Percentiles rank a stretch among this genome's conserved stretches.
phyloP scores from a whole-genome alignment of 805 yeast species.

The Geotrichum ghanense region DNA sequence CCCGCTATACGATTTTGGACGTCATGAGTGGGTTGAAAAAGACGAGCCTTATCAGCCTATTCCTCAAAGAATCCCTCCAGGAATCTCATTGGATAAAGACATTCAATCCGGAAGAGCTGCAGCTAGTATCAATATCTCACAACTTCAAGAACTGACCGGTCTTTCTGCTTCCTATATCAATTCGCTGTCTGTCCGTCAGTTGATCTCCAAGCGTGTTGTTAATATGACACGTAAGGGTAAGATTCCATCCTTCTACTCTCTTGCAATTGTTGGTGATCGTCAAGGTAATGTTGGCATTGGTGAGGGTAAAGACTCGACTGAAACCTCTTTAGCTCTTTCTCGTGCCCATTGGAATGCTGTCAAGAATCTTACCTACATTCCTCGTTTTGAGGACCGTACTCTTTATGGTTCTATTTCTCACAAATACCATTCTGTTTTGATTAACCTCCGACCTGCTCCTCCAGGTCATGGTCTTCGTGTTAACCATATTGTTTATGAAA shows the following conservation, averaged over 20 bases:
- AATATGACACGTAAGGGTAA: conserved; percentile 92
- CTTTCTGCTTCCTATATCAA: conserved; percentile 44
- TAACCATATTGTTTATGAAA: conserved; percentile 78
- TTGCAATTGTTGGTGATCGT: conserved; percentile 85
- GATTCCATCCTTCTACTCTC: conserved; percentile 66
- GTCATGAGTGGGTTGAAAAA: conserved; percentile 35
- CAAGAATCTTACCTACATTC: conserved; percentile 67
- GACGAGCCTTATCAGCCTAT: conserved; percentile 46
- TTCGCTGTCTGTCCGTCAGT: conserved; percentile 42
- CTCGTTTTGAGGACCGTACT: conserved; percentile 86
- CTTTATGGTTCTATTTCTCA: conserved; percentile 72
- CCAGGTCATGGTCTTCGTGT: conserved; percentile 91
- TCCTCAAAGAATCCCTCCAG: conserved; percentile 44
- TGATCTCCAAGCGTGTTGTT: conserved; percentile 54
- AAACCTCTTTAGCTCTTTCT: conserved; percentile 58
- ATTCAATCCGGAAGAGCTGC: conserved; percentile 20
- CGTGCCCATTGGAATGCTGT: conserved; percentile 94
- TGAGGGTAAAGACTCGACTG: conserved; percentile 81
- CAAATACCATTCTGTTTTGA: conserved; percentile 78
- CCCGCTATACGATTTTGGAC: conserved; percentile 61
- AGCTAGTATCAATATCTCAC: conserved; percentile 21
- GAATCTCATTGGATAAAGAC: conserved; percentile 27
- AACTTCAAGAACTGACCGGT: conserved; percentile 24
- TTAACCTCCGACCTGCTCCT: conserved; percentile 76
- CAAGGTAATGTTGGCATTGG: conserved; percentile 94